Conservation (phyloP, 805 yeast genomes). For the Kodamaea jinghongensis region DNA sequence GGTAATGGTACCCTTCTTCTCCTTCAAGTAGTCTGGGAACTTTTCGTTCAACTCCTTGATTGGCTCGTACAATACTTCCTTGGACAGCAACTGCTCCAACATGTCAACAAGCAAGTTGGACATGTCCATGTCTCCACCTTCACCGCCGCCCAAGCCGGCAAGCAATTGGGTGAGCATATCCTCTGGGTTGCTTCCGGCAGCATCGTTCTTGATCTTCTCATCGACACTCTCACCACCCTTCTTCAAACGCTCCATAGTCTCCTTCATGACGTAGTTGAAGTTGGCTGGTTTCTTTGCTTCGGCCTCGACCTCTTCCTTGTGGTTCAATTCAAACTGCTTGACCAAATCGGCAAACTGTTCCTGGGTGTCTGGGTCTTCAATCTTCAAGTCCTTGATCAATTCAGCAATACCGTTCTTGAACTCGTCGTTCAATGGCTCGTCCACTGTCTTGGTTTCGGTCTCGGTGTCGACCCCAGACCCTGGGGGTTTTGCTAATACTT, state of each 20-base stretch:
- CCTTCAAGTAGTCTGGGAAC: conserved; percentile 67
- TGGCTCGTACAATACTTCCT: conserved; percentile 85
- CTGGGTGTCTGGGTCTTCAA: conserved; percentile 52
- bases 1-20: conserved; percentile 44
- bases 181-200: conserved; percentile 36
- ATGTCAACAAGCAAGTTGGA: conserved; percentile 65
- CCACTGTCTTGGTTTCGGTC: conserved; percentile 10
- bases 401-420: conserved; percentile 36
- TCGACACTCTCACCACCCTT: conserved; percentile 74
- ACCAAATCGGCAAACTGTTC: conserved; percentile 49
- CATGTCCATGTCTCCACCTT: conserved; percentile 53
- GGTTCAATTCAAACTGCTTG: conserved; percentile 38
- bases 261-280: conserved; percentile 74
- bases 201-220: conserved; percentile 49
- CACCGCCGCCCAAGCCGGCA: conserved; percentile 43
- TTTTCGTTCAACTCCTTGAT: conserved; percentile 74
- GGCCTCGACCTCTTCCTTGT: conserved; percentile 27
- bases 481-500: conserved; percentile 60
- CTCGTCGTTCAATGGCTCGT: conserved; percentile 30
- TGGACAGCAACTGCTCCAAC: conserved; percentile 78
- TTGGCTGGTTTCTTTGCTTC: conserved; percentile 33
- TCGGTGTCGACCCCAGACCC: conserved; percentile 36
- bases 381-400: conserved; percentile 45
- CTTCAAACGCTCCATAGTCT: conserved; percentile 76
- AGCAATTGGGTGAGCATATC: conserved; percentile 64